A percentile compares a stretch with the other conserved stretches of the same genome.
Conservation (phyloP, 164 flowering plant species). For the Kalanchoe fedtschenkoi region DNA sequence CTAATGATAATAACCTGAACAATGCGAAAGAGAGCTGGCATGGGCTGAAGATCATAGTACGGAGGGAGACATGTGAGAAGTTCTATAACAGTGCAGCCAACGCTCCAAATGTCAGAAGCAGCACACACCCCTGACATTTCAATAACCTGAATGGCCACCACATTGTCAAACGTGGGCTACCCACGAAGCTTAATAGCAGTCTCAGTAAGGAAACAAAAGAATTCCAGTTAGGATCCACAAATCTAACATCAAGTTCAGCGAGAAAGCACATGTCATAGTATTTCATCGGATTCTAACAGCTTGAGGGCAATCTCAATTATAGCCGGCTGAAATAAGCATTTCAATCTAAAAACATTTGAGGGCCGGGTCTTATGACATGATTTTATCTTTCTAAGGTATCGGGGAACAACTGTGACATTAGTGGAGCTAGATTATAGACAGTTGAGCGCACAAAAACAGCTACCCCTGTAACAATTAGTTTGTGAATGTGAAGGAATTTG, state of each 20-base stretch:
- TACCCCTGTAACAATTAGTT: background rate
- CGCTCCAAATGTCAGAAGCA: constrained; percentile 99
- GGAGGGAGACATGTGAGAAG: constrained; percentile 99
- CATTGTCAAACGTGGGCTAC: background rate
- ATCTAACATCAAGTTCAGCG: background rate
- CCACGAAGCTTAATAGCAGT: background rate
- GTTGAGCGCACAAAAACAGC: background rate
- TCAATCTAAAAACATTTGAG: background rate
- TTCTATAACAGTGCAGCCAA: constrained; percentile 98
- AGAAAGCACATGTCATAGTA: background rate
- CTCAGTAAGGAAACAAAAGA: background rate
- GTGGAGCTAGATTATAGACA: background rate
- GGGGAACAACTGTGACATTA: background rate
- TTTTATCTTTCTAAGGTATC: background rate
- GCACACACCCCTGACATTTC: constrained; percentile 99
- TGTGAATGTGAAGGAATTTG: background rate
- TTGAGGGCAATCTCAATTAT: background rate
- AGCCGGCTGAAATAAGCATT: background rate
- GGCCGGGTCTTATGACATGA: background rate
- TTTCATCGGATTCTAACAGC: background rate
- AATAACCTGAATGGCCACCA: constrained; percentile 53
- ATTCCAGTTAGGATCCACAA: background rate
- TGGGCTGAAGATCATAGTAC: constrained; percentile 96
- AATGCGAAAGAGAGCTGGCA: constrained; percentile 97
- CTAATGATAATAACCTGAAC: constrained; percentile 57